A percentile compares a stretch with the other conserved stretches of the same genome.
phyloP scores from a whole-genome alignment of 2,329 filamentous ascomycete genomes.

The Diaporthe eres region DNA sequence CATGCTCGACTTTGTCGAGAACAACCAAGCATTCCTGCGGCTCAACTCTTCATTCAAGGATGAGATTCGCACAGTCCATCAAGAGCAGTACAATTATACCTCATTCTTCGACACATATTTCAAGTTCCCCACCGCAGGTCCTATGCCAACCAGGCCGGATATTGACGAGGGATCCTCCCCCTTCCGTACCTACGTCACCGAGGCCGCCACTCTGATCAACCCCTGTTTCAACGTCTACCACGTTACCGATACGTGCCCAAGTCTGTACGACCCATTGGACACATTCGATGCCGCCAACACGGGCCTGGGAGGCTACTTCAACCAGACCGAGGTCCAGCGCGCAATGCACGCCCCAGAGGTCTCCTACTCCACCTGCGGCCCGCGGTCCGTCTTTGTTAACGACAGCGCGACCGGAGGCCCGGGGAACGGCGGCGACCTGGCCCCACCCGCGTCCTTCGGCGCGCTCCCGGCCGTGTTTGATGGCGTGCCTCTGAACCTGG shows the following conservation, averaged over 20 bases:
- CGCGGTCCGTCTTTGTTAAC: constrained; percentile 51
- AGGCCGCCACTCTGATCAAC: constrained; percentile 69
- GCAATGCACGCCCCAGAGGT: constrained; percentile 76
- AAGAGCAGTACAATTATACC: constrained; percentile 71
- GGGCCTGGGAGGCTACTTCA: constrained; percentile 74
- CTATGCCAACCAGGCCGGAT: constrained; percentile 61
- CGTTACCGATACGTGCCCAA: constrained; percentile 73
- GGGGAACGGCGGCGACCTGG: constrained; percentile 61
- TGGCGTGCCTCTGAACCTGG: constrained; percentile 77
- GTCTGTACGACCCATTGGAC: constrained; percentile 74
- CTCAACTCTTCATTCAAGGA: constrained; percentile 70
- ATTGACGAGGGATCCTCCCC: constrained; percentile 66
- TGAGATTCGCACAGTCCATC: constrained; percentile 66
- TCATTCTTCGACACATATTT: constrained; percentile 71
- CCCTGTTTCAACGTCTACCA: constrained; percentile 84
- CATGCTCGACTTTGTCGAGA: constrained; percentile 69
- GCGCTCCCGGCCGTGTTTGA: constrained; percentile 81
- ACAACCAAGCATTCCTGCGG: constrained; percentile 69
- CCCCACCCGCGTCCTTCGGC: constrained; percentile 64
- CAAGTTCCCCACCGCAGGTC: constrained; percentile 74
- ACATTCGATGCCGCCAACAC: constrained; percentile 69
- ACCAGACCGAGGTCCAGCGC: constrained; percentile 76
- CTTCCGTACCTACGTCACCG: constrained; percentile 65
- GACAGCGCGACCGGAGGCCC: constrained; percentile 44
- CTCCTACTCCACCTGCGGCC: constrained; percentile 41